These are phyloP conservation scores for Selenicereus undatus DNA, from an alignment of 148 eudicot genomes.

Conservation along the genomic window DNA sequence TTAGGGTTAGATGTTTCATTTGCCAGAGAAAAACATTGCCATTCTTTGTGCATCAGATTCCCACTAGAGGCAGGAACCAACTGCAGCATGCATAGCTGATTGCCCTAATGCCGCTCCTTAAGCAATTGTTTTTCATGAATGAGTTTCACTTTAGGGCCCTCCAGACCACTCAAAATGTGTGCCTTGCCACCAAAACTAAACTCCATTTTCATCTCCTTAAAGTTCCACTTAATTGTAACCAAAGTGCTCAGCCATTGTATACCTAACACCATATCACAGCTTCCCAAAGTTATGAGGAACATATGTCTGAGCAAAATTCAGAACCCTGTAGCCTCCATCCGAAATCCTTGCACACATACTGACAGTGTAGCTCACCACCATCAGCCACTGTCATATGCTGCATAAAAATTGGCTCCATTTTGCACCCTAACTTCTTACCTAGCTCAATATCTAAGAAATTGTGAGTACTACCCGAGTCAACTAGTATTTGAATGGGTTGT, in stretches of 20 bases:
- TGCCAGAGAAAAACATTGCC: not conserved
- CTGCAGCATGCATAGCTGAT: not conserved
- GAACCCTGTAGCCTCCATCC: not conserved
- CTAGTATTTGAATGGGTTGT: not conserved
- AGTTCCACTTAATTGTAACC: not conserved
- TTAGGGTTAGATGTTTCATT: not conserved
- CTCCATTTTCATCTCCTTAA: not conserved
- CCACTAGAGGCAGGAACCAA: not conserved
- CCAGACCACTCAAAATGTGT: not conserved
- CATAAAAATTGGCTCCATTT: not conserved
- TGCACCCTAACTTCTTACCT: not conserved
- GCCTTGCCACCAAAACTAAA: not conserved
- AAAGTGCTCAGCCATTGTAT: not conserved
- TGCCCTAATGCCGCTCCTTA: not conserved
- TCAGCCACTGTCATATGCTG: not conserved
- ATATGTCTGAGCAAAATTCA: not conserved
- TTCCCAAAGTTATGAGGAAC: not conserved
- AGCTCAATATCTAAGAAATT: not conserved
- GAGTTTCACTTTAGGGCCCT: no score
- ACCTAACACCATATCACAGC: not conserved
- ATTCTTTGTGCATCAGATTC: not conserved
- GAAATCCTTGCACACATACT: not conserved
- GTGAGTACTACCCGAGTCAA: not conserved
- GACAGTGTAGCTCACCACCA: not conserved
- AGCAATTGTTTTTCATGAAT: no score